Conservation (phyloP, 2,329 filamentous ascomycete species). For the Talaromyces islandicus region DNA sequence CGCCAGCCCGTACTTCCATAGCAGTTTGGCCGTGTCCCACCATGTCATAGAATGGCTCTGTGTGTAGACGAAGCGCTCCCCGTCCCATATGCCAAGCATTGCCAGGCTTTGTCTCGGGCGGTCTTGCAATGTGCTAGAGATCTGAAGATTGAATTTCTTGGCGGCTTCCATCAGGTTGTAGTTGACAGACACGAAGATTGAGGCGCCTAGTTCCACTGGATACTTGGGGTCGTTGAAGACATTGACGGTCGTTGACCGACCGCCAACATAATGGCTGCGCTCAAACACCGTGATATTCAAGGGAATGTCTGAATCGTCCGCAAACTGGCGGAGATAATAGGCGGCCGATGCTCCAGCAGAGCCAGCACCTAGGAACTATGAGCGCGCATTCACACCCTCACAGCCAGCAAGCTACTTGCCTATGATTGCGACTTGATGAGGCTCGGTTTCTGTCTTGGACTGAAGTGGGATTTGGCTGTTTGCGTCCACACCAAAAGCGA, state of each 20-base stretch:
- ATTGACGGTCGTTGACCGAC: slow-evolving; percentile 78
- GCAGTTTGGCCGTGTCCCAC: slow-evolving; percentile 73
- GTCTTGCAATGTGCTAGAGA: slow-evolving; percentile 43
- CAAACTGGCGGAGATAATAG: slow-evolving; percentile 71
- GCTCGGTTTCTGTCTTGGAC: slow-evolving; percentile 9
- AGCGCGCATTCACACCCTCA: background rate
- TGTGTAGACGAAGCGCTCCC: slow-evolving; percentile 64
- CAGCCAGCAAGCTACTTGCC: slow-evolving; percentile 16
- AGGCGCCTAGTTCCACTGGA: slow-evolving; percentile 81
- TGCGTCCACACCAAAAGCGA: slow-evolving; percentile 16
- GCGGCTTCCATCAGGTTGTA: slow-evolving; percentile 72
- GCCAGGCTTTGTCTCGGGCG: slow-evolving; percentile 41
- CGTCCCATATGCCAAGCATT: slow-evolving; percentile 78
- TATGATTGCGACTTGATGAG: slow-evolving; percentile 30
- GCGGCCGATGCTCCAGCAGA: slow-evolving; percentile 82
- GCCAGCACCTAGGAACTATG: slow-evolving; percentile 63
- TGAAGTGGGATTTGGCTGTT: slow-evolving; percentile 20
- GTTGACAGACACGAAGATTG: slow-evolving; percentile 85
- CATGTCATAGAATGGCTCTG: slow-evolving; percentile 59
- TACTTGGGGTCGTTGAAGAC: slow-evolving; percentile 61
- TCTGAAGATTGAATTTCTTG: slow-evolving; percentile 61
- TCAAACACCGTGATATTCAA: slow-evolving; percentile 87
- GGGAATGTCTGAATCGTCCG: slow-evolving; percentile 51
- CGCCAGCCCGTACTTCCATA: slow-evolving; percentile 79
- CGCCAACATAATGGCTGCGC: slow-evolving; percentile 68